Evolutionary conservation across 495 filamentous ascomycete species (phyloP).

Genomic region (Saxophila tyrrhenica): DNA sequence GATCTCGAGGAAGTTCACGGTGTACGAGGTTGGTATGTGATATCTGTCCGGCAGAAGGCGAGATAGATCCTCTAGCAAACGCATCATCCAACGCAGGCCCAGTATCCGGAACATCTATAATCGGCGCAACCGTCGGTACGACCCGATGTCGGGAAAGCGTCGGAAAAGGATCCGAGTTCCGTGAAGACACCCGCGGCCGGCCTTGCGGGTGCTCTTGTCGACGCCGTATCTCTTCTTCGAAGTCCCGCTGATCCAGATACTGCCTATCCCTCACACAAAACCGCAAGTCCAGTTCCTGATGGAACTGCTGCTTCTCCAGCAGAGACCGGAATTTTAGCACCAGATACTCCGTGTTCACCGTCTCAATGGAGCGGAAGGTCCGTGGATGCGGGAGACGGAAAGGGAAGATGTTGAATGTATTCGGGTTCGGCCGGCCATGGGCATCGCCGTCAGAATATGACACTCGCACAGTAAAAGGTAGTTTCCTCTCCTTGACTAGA

Average conservation of each 20-base stretch:
- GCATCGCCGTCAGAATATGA: background rate
- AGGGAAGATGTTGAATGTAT: background rate
- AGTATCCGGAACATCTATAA: background rate
- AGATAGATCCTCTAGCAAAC: background rate
- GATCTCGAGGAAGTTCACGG: background rate
- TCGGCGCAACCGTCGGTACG: background rate
- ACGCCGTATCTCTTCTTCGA: background rate
- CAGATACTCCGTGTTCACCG: background rate
- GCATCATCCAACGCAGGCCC: background rate
- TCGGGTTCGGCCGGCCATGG: background rate
- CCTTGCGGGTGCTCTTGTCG: background rate
- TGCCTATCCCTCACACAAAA: slow-evolving; percentile 1
- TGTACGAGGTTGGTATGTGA: background rate
- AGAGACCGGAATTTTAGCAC: background rate
- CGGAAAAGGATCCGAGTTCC: background rate
- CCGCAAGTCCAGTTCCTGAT: background rate
- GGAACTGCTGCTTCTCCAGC: background rate
- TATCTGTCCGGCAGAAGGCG: background rate
- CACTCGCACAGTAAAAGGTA: background rate
- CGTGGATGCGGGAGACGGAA: background rate
- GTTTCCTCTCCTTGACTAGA: background rate
- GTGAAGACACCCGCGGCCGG: background rate
- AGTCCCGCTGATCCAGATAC: background rate
- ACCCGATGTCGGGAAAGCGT: background rate
- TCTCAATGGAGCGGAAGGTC: background rate